Base-by-base conservation (phyloP, 139 green algal genomes). In the Chlamydomonas sphaeroides region DNA sequence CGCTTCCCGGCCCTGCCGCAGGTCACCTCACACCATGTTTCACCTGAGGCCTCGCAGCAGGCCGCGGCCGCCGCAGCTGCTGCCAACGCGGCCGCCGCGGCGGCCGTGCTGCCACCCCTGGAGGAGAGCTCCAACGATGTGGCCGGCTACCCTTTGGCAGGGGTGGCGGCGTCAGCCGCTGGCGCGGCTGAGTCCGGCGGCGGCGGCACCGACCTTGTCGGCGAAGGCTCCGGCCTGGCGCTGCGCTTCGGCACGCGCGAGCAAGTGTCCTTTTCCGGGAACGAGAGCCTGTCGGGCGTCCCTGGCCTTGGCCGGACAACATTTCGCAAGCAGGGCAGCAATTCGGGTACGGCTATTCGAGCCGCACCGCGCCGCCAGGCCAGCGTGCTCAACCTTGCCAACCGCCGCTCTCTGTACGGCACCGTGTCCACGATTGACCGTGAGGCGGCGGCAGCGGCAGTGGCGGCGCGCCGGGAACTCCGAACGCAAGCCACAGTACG, bases 401-500 rank as follows among this genome's bases (percentile, higher is more conserved):
- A 10, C 18, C 45, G 42, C 18, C 59, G 38, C 33, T 48, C 35
- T n/a, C 7, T 70, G 39, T 70, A 61, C 15, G 57, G 65, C 0
- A 17, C n/a, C 26, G 6, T 48, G 14, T 1, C 11, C 49, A 35
- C 23, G 10, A 1, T 70, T 5, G 74, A 80, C 18, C 30, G 45
- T 30, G 74, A 62, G 59, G 28, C 41, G 7, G 15, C 67, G 41
- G 59, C 59, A 41, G 74, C 41, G 41, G 74, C 74, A 32, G 28
- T 23, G 39, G 59, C 39, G 38, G 39, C 28, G 59, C 74, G 74
- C n/a, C n/a, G 33, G n/a, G 75, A 72, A 32, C n/a, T 42, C 10
- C 75, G 75, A 15, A 65, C 42, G 38, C 75, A 82, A 32, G 33
- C 45, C 28, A 38, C 35, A 32, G 23, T 82, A 41, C 14, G 49